Evolutionary conservation across 2,329 filamentous ascomycete genomes (phyloP).

Genomic region (Colletotrichum navitas): DNA sequence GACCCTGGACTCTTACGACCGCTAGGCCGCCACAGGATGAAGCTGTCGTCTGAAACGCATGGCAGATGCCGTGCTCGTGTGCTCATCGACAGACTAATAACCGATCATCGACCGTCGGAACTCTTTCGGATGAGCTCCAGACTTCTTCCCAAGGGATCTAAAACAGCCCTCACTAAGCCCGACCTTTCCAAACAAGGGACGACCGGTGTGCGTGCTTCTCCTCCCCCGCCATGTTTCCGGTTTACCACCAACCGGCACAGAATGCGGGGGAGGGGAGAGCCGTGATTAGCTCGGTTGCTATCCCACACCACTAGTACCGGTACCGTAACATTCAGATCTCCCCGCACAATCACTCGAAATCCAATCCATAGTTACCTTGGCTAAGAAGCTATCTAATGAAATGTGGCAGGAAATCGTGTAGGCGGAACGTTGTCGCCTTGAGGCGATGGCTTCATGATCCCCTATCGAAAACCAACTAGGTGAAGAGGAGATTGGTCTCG

Average conservation of each 20-base stretch:
- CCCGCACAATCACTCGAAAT: neutral
- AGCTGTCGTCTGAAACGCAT: neutral
- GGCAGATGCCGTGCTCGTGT: conserved; percentile 3
- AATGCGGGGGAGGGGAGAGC: neutral
- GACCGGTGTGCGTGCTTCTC: neutral
- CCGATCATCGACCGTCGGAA: conserved; percentile 7
- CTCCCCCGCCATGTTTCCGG: conserved; percentile 5
- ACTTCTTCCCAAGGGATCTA: neutral
- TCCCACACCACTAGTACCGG: neutral
- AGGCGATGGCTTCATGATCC: neutral
- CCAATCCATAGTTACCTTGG: neutral
- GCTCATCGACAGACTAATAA: conserved; percentile 12
- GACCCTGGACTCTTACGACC: neutral
- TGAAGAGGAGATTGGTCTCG: too few species aligned
- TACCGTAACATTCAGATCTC: neutral
- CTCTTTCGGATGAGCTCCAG: neutral
- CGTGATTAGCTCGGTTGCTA: neutral
- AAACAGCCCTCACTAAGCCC: neutral
- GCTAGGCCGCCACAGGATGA: neutral
- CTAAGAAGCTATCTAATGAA: too few species aligned
- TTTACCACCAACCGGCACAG: neutral
- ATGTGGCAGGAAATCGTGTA: neutral
- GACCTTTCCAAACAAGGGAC: neutral
- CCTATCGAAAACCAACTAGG: neutral
- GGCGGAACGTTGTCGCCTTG: neutral